Evolutionary conservation across 306 rosid genomes (phyloP).

Genomic region (Dryas octopetala): DNA sequence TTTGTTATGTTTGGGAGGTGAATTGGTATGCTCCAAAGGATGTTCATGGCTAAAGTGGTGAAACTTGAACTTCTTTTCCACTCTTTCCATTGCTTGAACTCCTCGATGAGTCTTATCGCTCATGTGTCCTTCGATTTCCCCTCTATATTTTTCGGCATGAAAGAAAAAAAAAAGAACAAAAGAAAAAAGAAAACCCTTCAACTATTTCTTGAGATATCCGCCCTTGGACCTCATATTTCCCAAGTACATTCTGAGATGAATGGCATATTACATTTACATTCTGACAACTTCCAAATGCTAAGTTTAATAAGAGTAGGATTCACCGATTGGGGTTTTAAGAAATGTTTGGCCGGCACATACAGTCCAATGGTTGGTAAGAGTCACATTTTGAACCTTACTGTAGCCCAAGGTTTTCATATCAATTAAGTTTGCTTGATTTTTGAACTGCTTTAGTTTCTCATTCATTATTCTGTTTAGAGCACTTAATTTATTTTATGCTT

Average conservation of each 20-base stretch:
- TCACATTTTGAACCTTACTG: background rate
- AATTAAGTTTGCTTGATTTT: background rate
- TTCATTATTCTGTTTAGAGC: background rate
- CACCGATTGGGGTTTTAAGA: background rate
- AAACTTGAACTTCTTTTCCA: conserved; percentile 25
- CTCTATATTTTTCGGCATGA: too few relatives aligned
- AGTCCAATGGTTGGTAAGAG: background rate
- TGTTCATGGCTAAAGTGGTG: conserved; percentile 67
- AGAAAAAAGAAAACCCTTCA: too few relatives aligned
- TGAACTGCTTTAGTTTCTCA: too few relatives aligned
- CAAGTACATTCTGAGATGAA: too few relatives aligned
- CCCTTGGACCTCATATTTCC: background rate
- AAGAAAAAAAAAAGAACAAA: too few relatives aligned
- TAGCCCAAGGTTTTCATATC: background rate
- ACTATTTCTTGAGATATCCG: conserved; percentile 8
- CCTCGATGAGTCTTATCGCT: too few relatives aligned
- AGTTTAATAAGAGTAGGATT: background rate
- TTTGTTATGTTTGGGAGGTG: conserved; percentile 16
- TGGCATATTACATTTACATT: background rate
- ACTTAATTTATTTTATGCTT: background rate
- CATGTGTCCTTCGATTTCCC: too few relatives aligned
- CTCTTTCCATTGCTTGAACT: conserved; percentile 28
- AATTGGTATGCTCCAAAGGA: conserved; percentile 33
- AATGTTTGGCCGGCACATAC: conserved; percentile 12
- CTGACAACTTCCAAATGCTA: conserved; percentile 1